These are phyloP conservation scores for Corchorus capsularis DNA, from an alignment of 345 rosid genomes.

Conservation along the genomic window DNA sequence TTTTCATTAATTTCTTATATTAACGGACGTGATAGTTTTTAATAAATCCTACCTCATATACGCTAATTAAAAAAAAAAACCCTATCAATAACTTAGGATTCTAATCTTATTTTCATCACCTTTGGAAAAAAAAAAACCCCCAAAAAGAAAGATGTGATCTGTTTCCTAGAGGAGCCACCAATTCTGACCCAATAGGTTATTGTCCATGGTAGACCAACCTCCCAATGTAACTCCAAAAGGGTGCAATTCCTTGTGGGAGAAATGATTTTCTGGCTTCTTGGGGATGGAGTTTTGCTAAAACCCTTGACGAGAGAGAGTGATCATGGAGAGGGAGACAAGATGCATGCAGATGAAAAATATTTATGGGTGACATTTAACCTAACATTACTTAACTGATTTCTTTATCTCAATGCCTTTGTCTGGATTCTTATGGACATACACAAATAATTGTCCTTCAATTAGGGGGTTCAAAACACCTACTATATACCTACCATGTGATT, in stretches of 20 bases:
- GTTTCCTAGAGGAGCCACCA: constrained; percentile 21
- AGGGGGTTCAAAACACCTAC: background rate
- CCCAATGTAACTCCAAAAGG: constrained; percentile 24
- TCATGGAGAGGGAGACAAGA: constrained; percentile 32
- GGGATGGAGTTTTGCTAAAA: constrained; percentile 41
- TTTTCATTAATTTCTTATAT: background rate
- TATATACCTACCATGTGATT: background rate
- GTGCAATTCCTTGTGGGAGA: constrained; percentile 15
- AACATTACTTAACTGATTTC: constrained; percentile 36
- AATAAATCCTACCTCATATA: no score
- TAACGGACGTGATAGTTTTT: no score
- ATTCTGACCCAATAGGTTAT: constrained; percentile 10
- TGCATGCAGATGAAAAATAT: constrained; percentile 28
- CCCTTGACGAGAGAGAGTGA: constrained; percentile 22
- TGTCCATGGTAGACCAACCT: background rate
- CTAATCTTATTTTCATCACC: constrained; percentile 16
- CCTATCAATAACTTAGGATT: constrained; percentile 31
- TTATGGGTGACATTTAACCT: constrained; percentile 35
- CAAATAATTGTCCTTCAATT: constrained; percentile 27
- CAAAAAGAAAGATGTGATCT: constrained; percentile 6
- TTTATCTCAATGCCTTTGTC: constrained; percentile 59
- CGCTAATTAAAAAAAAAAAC: background rate
- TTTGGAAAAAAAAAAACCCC: background rate
- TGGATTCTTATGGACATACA: constrained; percentile 34
- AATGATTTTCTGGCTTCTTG: constrained; percentile 34